These are phyloP conservation scores for Chlorella sp. DNA, from an alignment of 139 green algal genomes.

Conservation along the genomic window DNA sequence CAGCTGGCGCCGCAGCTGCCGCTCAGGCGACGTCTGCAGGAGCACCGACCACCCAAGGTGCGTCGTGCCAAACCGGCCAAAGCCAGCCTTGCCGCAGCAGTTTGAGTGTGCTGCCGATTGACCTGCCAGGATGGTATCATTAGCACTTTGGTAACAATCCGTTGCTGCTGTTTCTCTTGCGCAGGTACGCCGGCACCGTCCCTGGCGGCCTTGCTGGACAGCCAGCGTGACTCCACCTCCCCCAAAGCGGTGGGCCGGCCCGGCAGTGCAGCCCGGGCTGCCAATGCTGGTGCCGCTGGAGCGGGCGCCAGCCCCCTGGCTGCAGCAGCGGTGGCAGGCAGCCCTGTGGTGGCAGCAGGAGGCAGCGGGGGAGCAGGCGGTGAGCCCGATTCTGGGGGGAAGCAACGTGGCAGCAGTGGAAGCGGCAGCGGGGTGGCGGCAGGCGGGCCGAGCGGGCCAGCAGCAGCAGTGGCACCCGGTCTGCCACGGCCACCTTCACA, in stretches of 20 bases:
- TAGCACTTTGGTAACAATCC: too few species aligned
- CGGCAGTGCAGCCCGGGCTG: neutral
- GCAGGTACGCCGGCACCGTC: constrained; percentile 17
- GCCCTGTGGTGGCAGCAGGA: neutral
- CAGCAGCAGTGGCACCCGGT: neutral
- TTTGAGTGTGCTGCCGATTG: too few species aligned
- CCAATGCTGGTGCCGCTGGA: too few species aligned
- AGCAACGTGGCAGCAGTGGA: neutral
- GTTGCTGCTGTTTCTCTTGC: neutral
- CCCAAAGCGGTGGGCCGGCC: neutral
- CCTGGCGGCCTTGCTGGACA: constrained; percentile 26
- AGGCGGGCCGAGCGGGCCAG: neutral
- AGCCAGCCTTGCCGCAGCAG: too few species aligned
- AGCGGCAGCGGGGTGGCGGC: neutral
- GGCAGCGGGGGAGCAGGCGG: neutral
- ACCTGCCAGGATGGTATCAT: too few species aligned
- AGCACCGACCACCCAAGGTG: neutral
- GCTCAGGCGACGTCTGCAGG: neutral
- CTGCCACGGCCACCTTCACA: neutral
- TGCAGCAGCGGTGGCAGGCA: neutral
- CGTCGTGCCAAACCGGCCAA: too few species aligned
- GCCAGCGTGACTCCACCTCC: constrained; percentile 34
- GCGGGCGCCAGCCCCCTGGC: neutral
- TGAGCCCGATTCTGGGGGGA: neutral
- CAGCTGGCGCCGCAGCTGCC: neutral